Conservation (phyloP, 768 basidiomycete species). For the Boletus reticuloceps region DNA sequence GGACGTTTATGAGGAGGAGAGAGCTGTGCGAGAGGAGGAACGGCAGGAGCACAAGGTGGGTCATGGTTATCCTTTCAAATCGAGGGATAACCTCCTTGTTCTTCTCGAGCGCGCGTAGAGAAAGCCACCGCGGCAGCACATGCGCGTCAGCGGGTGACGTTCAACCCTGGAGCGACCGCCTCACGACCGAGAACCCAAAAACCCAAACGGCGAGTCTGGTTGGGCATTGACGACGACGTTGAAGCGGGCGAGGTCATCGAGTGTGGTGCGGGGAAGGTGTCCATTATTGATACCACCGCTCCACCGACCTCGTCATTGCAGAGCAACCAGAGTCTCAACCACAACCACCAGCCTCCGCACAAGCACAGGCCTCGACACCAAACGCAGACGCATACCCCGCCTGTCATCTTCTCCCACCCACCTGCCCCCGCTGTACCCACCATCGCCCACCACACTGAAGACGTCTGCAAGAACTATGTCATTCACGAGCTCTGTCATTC, state of each 20-base stretch:
- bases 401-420: conserved; percentile 9
- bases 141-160: conserved; percentile 62
- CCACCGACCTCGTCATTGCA: neutral
- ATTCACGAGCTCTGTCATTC: too few relatives aligned
- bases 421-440: conserved; percentile 9
- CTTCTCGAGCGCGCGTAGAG: conserved; percentile 48
- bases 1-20: conserved; percentile 55
- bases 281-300: neutral
- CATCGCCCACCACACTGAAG: conserved; percentile 41
- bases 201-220: conserved; percentile 48
- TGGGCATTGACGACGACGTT: conserved; percentile 55
- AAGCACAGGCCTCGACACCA: neutral
- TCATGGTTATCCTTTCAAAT: neutral
- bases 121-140: conserved; percentile 66
- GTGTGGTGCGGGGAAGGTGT: conserved; percentile 15
- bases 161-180: conserved; percentile 51
- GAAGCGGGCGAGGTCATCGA: conserved; percentile 60
- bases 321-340: neutral
- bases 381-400: neutral
- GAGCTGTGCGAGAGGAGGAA: conserved; percentile 59
- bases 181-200: conserved; percentile 30
- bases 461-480: conserved; percentile 65
- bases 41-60: conserved; percentile 35
- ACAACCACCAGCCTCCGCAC: neutral
- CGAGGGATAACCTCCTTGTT: too few relatives aligned